phyloP scores from a whole-genome alignment of 768 basidiomycete genomes.

The Dentipellis fragilis region DNA sequence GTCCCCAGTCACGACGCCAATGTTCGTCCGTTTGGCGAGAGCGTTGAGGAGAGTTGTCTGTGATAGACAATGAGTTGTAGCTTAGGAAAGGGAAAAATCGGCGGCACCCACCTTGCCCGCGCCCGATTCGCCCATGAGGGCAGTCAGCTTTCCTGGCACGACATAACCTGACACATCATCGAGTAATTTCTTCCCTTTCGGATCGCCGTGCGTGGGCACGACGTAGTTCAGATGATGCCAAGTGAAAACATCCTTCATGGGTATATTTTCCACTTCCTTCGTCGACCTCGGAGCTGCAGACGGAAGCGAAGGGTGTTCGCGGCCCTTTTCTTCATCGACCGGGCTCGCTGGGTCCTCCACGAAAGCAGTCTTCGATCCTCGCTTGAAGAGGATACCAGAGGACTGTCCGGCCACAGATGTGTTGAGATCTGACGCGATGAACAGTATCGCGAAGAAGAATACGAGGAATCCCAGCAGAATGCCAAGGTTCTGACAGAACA shows the following conservation, averaged over 20 bases:
- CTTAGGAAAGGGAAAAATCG: not conserved
- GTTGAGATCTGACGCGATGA: constrained; percentile 51
- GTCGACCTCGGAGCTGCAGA: constrained; percentile 1
- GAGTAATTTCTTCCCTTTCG: constrained; percentile 36
- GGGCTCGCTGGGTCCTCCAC: constrained; percentile 2
- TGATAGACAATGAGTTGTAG: not conserved
- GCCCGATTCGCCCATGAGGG: constrained; percentile 60
- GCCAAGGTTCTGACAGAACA: constrained; percentile 45
- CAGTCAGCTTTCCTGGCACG: constrained; percentile 70
- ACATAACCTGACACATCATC: constrained; percentile 75
- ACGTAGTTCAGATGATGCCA: constrained; percentile 68
- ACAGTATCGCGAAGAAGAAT: constrained; percentile 47
- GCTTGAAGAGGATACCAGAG: constrained; percentile 56
- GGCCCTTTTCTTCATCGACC: not conserved
- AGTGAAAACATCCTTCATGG: constrained; percentile 57
- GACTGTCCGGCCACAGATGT: constrained; percentile 25
- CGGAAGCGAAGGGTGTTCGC: not conserved
- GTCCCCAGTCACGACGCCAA: constrained; percentile 30
- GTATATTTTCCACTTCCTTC: constrained; percentile 6
- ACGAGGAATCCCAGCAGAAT: constrained; percentile 57
- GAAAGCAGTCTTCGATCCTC: constrained; percentile 28
- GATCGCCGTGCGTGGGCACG: constrained; percentile 40
- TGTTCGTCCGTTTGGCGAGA: constrained; percentile 28
- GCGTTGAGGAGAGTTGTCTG: constrained; percentile 43
- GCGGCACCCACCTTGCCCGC: constrained; percentile 31